These are phyloP conservation scores for Adiantum capillusveneris DNA, from an alignment of 75 land plant species.

Conservation along the genomic window DNA sequence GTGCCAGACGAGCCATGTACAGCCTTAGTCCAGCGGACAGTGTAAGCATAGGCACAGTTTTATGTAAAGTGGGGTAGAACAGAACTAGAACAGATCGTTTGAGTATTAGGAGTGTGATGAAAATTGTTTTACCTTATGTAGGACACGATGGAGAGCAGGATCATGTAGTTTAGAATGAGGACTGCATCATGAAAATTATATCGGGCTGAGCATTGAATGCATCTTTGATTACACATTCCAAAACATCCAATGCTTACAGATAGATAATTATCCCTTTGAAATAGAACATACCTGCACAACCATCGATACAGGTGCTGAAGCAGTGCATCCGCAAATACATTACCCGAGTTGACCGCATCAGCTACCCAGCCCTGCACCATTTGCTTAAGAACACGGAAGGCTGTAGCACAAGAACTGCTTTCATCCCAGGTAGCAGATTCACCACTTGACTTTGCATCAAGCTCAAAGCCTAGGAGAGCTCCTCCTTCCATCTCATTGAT, in stretches of 20 bases:
- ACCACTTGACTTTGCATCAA: conserved; percentile 32
- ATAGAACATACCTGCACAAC: conserved; percentile 77
- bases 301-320: conserved; percentile 91
- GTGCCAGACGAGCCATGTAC: too few species aligned
- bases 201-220: too few species aligned
- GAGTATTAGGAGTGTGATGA: too few species aligned
- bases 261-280: too few species aligned
- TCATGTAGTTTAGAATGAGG: conserved; percentile 97
- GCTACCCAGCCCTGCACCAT: conserved; percentile 78
- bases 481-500: conserved; percentile 97
- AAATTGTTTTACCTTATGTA: conserved; percentile 98
- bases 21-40: too few species aligned
- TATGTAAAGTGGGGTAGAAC: too few species aligned
- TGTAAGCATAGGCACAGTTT: too few species aligned
- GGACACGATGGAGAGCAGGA: conserved; percentile 85
- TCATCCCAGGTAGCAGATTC: conserved; percentile 60
- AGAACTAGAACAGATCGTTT: too few species aligned
- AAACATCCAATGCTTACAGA: too few species aligned
- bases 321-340: conserved; percentile 85
- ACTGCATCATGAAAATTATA: conserved; percentile 17
- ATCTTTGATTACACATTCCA: too few species aligned
- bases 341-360: conserved; percentile 89
- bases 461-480: conserved; percentile 56
- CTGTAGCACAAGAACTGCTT: conserved; percentile 63
- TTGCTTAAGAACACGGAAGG: conserved; percentile 87